Base-by-base conservation (phyloP, 345 rosid species). In the Salix brachista region DNA sequence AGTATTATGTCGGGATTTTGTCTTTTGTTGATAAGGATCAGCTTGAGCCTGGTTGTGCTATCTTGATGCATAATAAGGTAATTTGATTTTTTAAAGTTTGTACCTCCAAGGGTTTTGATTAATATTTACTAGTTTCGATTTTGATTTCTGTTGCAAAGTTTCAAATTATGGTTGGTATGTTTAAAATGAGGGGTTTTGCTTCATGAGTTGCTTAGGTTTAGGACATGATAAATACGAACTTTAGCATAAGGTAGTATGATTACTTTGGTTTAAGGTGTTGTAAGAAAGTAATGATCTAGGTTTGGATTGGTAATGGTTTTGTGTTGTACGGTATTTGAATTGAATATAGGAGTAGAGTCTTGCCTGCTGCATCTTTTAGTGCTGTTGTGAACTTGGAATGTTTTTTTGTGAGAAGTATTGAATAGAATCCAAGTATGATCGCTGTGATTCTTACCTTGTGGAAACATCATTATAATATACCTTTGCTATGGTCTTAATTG, bases 11-110 rank as follows among this genome's bases (percentile, higher is more conserved):
- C 13, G 91, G 97, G 39, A 96, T 96, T 73, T 75, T 94, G 76
- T 92, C 97, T 0, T 96, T 96, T 34, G 99, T 96, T n/a, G 99
- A 94, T 78, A 96, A 96, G 75, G 98, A 96, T 79, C 98, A 94
- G 87, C 89, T 96, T 58, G 99, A 92, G 75, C 98, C 98, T 75
- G 99, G 99, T 17, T 96, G 97, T 78, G 92, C 99, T 68, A 94
- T 96, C 69, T 77, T 96, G 88, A 92, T 92, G 97, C 99, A 96
- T 80, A 94, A 94, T 68, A 92, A 94, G 97, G 99, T 93, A 70
- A 42, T 56, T 66, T 65, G 1, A 14, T 19, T 52, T 46, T 10
- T 21, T 19, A 30, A 16, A n/a, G 0, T 32, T 13, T 36, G 28
- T 13, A 39, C 19, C 42, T 69, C 4, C 34, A 14, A 42, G n/a